These are phyloP conservation scores for Kuraishia borneana DNA, from an alignment of 805 yeast species.

Conservation along the genomic window DNA sequence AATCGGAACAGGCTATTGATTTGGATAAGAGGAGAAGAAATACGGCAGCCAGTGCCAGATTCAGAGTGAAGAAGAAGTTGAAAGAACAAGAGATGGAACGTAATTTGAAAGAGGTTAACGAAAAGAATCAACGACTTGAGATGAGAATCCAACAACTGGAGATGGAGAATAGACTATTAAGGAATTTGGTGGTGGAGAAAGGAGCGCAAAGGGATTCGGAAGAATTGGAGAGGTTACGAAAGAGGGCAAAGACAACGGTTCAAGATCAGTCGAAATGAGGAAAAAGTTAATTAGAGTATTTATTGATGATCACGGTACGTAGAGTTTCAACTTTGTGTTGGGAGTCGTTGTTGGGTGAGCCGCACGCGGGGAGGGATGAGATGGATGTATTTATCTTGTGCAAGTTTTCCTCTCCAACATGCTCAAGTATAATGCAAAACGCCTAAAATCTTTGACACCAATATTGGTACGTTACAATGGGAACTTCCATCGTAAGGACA, in stretches of 20 bases:
- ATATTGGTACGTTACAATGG: neutral
- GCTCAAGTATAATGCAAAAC: too few species aligned
- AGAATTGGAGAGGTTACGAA: constrained; percentile 40
- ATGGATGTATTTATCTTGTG: too few species aligned
- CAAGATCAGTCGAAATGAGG: neutral
- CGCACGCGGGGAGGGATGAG: too few species aligned
- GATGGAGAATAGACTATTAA: constrained; percentile 83
- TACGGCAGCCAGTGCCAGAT: constrained; percentile 57
- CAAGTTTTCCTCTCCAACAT: too few species aligned
- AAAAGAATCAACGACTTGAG: constrained; percentile 54
- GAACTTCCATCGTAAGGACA: constrained; percentile 11
- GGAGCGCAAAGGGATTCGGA: constrained; percentile 45
- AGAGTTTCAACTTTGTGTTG: too few species aligned
- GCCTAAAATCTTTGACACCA: neutral
- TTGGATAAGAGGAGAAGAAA: constrained; percentile 53
- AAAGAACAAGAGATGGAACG: constrained; percentile 50
- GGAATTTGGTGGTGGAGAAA: constrained; percentile 76
- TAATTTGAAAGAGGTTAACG: constrained; percentile 40
- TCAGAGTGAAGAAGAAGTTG: constrained; percentile 49
- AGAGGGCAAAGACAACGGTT: constrained; percentile 26
- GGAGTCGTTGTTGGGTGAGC: too few species aligned
- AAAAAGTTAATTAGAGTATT: too few species aligned
- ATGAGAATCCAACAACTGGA: constrained; percentile 72
- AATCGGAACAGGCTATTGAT: constrained; percentile 21
- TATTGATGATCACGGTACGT: too few species aligned